Evolutionary conservation across 257 asterid species (phyloP), one percentile per base, ranked within the genome.

Genomic region (Solanum lignicaule): DNA sequence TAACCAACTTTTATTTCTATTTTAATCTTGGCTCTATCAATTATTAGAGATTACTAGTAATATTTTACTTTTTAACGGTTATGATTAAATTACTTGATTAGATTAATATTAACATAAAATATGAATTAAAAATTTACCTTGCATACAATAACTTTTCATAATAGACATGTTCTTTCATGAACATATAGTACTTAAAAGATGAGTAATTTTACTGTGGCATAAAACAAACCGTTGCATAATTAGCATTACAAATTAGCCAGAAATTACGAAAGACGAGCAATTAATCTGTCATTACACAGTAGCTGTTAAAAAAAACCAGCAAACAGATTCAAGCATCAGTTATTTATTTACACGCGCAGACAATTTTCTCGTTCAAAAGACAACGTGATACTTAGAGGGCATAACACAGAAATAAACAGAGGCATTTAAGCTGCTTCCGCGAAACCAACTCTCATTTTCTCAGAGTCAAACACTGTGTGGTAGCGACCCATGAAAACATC

Each of bases 401-500:
- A 27, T 29, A 39, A 39, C 62, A 81, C 25, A 46, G 14, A 27
- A 1, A 46, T 9, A 38, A 55, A 39, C 48, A 15, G 69, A 46
- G 25, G 85, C 43, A 16, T 21, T 92, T 90, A 95, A 83, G 98
- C 95, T 87, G 96, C 95, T 90, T 93, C 94, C 20, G 98, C 96
- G 68, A 94, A 95, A n/a, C 97, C 98, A 76, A 95, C 94, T 89
- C 89, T 91, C 94, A 90, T 29, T 13, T 95, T 92, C 48, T 94
- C 98, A 32, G 90, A 94, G 84, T 95, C 98, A 36, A 95, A 95
- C 87, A 95, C 96, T 0, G 96, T 94, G 90, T 95, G 98, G 87
- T 94, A 95, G 39, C 69, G 93, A 5, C 98, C 98, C 97, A 94
- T 94, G 90, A 95, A 95, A 90, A 95, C 94, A 88, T 95, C 98